phyloP scores from a whole-genome alignment of 2,329 filamentous ascomycete species.

The Capronia epimyces region DNA sequence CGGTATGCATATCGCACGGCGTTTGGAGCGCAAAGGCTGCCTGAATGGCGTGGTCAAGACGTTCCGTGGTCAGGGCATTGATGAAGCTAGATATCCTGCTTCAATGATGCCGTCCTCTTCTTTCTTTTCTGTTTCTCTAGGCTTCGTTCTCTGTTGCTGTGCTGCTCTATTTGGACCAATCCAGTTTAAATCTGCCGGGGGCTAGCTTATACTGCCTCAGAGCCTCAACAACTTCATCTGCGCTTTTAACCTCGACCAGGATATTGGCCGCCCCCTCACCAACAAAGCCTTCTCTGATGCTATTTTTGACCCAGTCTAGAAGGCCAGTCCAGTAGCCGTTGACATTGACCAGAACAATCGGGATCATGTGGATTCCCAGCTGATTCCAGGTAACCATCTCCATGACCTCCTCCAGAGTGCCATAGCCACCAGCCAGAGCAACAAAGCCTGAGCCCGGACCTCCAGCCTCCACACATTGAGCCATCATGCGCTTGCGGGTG shows the following conservation, averaged over 20 bases:
- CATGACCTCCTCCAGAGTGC: constrained; percentile 93
- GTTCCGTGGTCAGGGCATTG: constrained; percentile 1
- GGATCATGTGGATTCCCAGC: constrained; percentile 78
- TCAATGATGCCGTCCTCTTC: background rate
- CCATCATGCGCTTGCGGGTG: constrained; percentile 91
- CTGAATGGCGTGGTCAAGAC: constrained; percentile 6
- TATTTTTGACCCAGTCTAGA: constrained; percentile 71
- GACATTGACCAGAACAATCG: constrained; percentile 78
- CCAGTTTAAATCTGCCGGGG: constrained; percentile 68
- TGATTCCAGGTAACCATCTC: constrained; percentile 95
- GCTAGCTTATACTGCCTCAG: constrained; percentile 71
- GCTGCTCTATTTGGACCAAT: constrained; percentile 66
- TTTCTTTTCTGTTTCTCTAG: background rate
- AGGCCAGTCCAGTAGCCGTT: constrained; percentile 90
- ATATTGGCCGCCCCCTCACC: constrained; percentile 65
- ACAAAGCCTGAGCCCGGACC: constrained; percentile 84
- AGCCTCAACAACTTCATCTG: constrained; percentile 65
- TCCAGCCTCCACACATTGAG: constrained; percentile 72
- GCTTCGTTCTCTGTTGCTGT: constrained; percentile 1
- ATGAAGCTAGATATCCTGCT: constrained; percentile 9
- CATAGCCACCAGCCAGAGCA: constrained; percentile 81
- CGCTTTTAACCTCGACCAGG: constrained; percentile 66
- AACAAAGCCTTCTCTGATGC: constrained; percentile 73
- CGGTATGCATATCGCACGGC: constrained; percentile 19
- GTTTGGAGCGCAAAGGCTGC: constrained; percentile 22